These are phyloP conservation scores for Cordyceps pruinosa DNA, from an alignment of 2,329 filamentous ascomycete species.

Conservation along the genomic window DNA sequence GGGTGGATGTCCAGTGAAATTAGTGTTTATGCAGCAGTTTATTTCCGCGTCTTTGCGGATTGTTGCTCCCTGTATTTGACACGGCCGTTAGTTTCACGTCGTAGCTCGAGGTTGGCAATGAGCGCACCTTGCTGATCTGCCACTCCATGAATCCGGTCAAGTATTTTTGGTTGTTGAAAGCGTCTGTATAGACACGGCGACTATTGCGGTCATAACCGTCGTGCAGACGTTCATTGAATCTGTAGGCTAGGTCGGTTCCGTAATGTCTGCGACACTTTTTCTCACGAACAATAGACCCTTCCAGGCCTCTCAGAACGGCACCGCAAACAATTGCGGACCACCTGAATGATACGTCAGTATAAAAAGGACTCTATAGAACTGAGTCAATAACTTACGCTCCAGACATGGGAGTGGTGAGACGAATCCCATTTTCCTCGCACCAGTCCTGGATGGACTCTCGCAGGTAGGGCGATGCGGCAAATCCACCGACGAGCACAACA, in stretches of 20 bases:
- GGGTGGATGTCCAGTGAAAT: not conserved
- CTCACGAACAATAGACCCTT: slow-evolving; percentile 11
- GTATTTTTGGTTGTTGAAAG: accelerated
- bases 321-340: slow-evolving; percentile 14
- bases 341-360: not conserved
- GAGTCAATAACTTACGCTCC: slow-evolving; percentile 8
- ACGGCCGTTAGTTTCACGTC: too few species aligned
- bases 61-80: not conserved
- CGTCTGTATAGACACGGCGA: accelerated
- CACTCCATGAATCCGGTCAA: not conserved
- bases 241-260: not conserved
- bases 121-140: not conserved
- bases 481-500: not conserved
- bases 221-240: not conserved
- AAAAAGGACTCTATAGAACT: too few species aligned
- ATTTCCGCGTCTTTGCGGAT: not conserved
- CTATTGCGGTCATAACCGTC: not conserved
- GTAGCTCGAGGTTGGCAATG: not conserved
- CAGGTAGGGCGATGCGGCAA: not conserved
- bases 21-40: too few species aligned
- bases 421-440: not conserved
- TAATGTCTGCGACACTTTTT: slow-evolving; percentile 14
- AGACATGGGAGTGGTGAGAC: not conserved
- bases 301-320: slow-evolving; percentile 11
- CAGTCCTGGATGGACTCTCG: not conserved